These are phyloP conservation scores for Rhizophora apiculata DNA, from an alignment of 345 rosid species.

Conservation along the genomic window DNA sequence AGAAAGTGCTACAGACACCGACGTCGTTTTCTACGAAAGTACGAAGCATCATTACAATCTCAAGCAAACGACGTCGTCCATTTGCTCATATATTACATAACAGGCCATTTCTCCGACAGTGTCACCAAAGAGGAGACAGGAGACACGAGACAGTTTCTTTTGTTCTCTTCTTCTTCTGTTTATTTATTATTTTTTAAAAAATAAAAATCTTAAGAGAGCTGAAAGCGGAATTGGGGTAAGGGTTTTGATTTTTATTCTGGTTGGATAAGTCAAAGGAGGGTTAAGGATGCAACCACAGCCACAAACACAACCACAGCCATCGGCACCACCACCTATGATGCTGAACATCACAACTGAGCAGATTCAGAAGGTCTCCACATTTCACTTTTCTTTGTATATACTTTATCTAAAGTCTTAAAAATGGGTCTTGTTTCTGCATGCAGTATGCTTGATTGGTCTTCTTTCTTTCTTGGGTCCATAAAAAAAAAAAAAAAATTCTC, in stretches of 20 bases:
- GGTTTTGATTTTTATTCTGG: constrained; percentile 3
- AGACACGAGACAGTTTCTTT: too few species aligned
- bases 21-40: too few species aligned
- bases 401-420: too few species aligned
- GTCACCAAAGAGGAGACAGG: too few species aligned
- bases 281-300: constrained; percentile 10
- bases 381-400: background rate
- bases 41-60: too few species aligned
- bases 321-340: background rate
- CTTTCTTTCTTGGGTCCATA: too few species aligned
- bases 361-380: constrained; percentile 18
- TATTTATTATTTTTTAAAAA: background rate
- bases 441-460: background rate
- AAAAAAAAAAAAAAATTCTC: too few species aligned
- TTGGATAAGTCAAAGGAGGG: background rate
- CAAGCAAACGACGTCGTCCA: too few species aligned
- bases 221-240: background rate
- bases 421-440: constrained; percentile 1
- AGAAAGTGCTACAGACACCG: too few species aligned
- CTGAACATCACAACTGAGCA: constrained; percentile 26
- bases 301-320: constrained; percentile 4
- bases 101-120: too few species aligned
- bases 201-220: background rate
- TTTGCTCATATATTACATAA: too few species aligned
- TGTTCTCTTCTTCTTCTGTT: too few species aligned